Conservation (phyloP, 768 basidiomycete species). For the Hypholoma sublateritium region DNA sequence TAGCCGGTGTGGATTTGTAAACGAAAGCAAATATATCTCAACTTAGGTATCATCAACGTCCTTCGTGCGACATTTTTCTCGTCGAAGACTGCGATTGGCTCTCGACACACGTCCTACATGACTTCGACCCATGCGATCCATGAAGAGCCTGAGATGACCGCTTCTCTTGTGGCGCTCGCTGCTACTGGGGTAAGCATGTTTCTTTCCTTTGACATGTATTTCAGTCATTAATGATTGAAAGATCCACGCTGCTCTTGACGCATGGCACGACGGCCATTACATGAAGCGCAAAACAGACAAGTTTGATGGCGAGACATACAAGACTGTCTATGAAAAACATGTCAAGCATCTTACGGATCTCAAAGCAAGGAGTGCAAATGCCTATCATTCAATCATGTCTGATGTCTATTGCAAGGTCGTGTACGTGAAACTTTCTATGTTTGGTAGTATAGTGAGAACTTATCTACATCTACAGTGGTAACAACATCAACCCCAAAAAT, state of each 20-base stretch:
- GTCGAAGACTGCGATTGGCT: not conserved
- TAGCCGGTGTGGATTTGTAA: not conserved
- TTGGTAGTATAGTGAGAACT: no score
- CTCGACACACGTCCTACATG: not conserved
- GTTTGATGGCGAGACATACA: slow-evolving; percentile 1
- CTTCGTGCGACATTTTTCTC: not conserved
- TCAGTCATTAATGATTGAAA: not conserved
- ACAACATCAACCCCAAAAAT: no score
- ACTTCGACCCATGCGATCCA: not conserved
- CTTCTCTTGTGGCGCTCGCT: not conserved
- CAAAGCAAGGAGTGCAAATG: not conserved
- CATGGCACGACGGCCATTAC: not conserved
- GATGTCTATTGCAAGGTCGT: no score
- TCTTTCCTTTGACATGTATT: not conserved
- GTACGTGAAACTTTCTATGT: no score
- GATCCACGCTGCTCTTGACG: not conserved
- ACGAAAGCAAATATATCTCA: not conserved
- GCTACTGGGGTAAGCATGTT: not conserved
- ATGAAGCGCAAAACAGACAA: not conserved
- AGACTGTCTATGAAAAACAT: not conserved
- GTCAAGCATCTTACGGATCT: not conserved
- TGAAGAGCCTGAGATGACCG: not conserved
- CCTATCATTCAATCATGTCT: not conserved
- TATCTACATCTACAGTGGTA: not conserved
- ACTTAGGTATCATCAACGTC: not conserved